A percentile compares a stretch with the other conserved stretches of the same genome.
Conservation (phyloP, 208 protist genomes). For the Crithidia thermophila region DNA sequence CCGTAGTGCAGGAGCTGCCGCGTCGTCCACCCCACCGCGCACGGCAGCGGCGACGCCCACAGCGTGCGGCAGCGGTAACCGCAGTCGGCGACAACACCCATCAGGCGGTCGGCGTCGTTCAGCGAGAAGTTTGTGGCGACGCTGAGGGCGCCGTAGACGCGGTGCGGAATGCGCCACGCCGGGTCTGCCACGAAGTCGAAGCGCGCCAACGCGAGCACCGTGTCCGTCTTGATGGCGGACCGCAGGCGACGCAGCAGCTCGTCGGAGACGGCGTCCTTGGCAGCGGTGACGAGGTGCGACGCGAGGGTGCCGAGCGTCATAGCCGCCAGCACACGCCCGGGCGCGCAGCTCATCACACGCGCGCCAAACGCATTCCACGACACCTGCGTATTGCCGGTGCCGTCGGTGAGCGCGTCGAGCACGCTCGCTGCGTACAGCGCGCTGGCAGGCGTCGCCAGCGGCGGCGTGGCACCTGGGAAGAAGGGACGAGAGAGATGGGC, state of each 20-base stretch:
- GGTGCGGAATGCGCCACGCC: conserved; percentile 39
- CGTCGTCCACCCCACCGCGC: conserved; percentile 18
- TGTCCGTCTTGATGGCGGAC: conserved; percentile 31
- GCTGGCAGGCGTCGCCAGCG: conserved; percentile 3
- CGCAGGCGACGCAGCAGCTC: conserved; percentile 21
- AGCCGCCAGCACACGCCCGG: conserved; percentile 14
- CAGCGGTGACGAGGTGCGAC: conserved; percentile 17
- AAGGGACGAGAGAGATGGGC: conserved; percentile 3
- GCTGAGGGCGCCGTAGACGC: conserved; percentile 42
- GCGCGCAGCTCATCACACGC: not conserved
- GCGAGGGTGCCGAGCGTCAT: conserved; percentile 13
- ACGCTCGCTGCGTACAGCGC: conserved; percentile 12
- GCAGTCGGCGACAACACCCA: conserved; percentile 20
- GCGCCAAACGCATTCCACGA: not conserved
- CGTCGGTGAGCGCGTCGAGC: not conserved
- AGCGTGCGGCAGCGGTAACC: conserved; percentile 18
- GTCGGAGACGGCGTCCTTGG: conserved; percentile 26
- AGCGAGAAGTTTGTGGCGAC: conserved; percentile 45
- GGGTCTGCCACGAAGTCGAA: conserved; percentile 46
- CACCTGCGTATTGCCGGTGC: not conserved
- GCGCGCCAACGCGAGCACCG: conserved; percentile 45
- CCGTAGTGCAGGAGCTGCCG: conserved; percentile 25
- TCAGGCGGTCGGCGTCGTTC: conserved; percentile 33
- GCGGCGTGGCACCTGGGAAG: not conserved
- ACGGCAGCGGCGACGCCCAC: conserved; percentile 19